A percentile compares a stretch with the other conserved stretches of the same genome.
These are phyloP conservation scores for Boletus sp. DNA, from an alignment of 768 basidiomycete genomes.

Conservation along the genomic window DNA sequence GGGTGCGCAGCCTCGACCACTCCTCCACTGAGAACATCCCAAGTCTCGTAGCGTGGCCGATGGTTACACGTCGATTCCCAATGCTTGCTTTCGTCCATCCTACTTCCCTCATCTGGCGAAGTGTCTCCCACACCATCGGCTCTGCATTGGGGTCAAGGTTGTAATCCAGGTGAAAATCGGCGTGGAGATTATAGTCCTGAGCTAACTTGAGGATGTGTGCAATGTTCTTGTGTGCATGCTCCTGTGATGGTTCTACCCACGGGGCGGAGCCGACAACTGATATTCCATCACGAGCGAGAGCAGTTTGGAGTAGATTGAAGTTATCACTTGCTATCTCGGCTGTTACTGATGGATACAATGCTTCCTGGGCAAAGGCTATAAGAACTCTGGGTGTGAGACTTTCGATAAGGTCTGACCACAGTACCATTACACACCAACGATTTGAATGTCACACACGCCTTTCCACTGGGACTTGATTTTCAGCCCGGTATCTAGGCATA, in stretches of 20 bases:
- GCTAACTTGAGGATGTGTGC: constrained; percentile 50
- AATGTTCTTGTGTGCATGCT: constrained; percentile 53
- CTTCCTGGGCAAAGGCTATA: constrained; percentile 62
- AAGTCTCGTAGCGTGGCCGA: constrained; percentile 62
- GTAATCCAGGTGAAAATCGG: constrained; percentile 70
- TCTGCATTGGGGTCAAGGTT: constrained; percentile 51
- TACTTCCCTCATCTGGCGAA: constrained; percentile 38
- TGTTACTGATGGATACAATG: constrained; percentile 42
- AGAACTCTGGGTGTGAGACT: neutral
- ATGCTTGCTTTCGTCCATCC: constrained; percentile 25
- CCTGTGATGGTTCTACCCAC: constrained; percentile 54
- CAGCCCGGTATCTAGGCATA: constrained; percentile 54
- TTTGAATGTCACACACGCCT: constrained; percentile 52
- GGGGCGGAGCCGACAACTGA: constrained; percentile 62
- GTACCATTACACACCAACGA: constrained; percentile 43
- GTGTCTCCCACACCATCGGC: constrained; percentile 56
- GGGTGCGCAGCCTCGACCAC: constrained; percentile 43
- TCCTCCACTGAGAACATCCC: constrained; percentile 47
- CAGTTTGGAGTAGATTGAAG: constrained; percentile 43
- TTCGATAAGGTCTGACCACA: neutral
- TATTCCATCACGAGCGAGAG: constrained; percentile 40
- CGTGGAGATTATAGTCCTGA: constrained; percentile 34
- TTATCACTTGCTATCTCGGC: constrained; percentile 43
- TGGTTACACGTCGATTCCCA: constrained; percentile 43
- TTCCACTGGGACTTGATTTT: constrained; percentile 45